Conservation (phyloP, 129 eudicot species). For the Ambrosia artemisiifolia region DNA sequence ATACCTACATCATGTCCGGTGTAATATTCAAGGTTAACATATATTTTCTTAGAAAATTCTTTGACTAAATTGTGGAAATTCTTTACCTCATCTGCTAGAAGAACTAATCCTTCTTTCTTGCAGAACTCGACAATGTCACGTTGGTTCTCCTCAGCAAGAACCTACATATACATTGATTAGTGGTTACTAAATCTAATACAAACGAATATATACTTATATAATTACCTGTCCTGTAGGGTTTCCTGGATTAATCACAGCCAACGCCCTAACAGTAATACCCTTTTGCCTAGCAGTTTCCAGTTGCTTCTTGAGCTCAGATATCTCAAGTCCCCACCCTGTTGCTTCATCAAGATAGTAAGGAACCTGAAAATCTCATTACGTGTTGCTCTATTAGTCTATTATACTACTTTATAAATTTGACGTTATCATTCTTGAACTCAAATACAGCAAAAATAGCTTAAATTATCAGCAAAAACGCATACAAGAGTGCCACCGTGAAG, state of each 20-base stretch:
- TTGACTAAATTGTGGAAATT: neutral
- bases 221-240: slow-evolving; percentile 94
- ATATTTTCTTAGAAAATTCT: neutral
- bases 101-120: slow-evolving; percentile 88
- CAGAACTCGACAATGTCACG: slow-evolving; percentile 81
- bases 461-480: slow-evolving; percentile 24
- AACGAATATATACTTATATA: neutral
- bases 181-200: neutral
- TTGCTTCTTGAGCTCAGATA: slow-evolving; percentile 75
- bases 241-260: slow-evolving; percentile 96
- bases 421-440: neutral
- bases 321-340: slow-evolving; percentile 94
- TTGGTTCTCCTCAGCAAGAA: slow-evolving; percentile 90
- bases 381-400: neutral
- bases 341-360: slow-evolving; percentile 97
- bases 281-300: slow-evolving; percentile 75
- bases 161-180: slow-evolving; percentile 37
- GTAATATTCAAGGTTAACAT: neutral
- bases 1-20: slow-evolving; percentile 47
- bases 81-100: slow-evolving; percentile 87
- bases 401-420: neutral
- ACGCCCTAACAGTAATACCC: slow-evolving; percentile 72
- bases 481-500: slow-evolving; percentile 98
- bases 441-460: slow-evolving; percentile 8
- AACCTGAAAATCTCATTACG: slow-evolving; percentile 47